Evolutionary conservation across 345 rosid genomes (phyloP), one percentile per base, ranked within the genome.

Genomic region (Populus deltoides): DNA sequence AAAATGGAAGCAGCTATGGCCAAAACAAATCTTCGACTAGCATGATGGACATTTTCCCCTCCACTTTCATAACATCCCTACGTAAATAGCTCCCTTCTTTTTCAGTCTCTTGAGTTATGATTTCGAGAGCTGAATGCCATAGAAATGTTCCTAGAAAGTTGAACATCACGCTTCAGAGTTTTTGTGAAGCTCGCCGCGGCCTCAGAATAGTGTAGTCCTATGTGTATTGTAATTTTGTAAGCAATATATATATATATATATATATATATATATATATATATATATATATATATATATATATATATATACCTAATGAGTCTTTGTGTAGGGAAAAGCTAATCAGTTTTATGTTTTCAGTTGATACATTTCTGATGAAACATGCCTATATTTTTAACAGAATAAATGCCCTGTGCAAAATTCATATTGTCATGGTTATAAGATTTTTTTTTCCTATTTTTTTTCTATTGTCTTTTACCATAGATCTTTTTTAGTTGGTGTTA

Each of bases 1-100:
- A 13, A 90, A 76, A 27, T 93, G 97, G 98, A 90, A 86, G 77
- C 81, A 67, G 74, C 91, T 90, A 22, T 93, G 95, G 97, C 98
- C 98, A 5, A 73, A 72, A 24, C 87, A 89, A 65, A 76, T 86
- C 70, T 73, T 90, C 81, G 92, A 93, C 31, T 93, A 91, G 83
- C 35, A 22, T 29, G 18, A 65, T 22, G 18, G 8, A 33, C 22
- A 11, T 7, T 38, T 65, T 49, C 7, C 62, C 35, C 13, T 15
- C 33, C 20, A 6, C 35, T 6, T 16, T 47, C 35, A 27, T 33
- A 1, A 5, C 59, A 33, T 1, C 49, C 35, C 65, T 1, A 25
- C 49, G 65, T 78, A 36, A 63, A 65, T 65, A 78, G 74, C 33
- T 33, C 72, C 41, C 27, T 16, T 25, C n/a, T 35, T 53, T 68